These are phyloP conservation scores for Mycena filopes DNA, from an alignment of 768 basidiomycete genomes.

Conservation along the genomic window DNA sequence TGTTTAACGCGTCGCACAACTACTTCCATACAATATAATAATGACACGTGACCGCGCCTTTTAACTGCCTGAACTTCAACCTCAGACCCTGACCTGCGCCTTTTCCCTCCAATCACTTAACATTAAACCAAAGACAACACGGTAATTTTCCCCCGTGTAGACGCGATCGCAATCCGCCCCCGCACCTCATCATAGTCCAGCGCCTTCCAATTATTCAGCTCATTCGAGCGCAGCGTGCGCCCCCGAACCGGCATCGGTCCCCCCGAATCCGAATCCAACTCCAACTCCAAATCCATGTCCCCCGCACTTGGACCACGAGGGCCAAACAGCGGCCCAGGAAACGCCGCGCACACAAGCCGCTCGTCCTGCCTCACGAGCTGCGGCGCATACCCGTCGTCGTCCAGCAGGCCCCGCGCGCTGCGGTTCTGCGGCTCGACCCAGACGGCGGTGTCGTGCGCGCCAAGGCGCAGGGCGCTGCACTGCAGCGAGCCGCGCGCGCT, in stretches of 20 bases:
- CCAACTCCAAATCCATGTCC: background rate
- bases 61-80: too few species aligned
- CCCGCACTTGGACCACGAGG: too few species aligned
- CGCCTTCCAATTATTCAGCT: conserved; percentile 23
- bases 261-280: background rate
- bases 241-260: background rate
- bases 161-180: conserved; percentile 12
- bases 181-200: conserved; percentile 27
- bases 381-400: conserved; percentile 27
- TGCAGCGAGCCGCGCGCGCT: conserved; percentile 62
- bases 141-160: conserved; percentile 15
- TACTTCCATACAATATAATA: too few species aligned
- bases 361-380: conserved; percentile 42
- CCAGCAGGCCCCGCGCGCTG: conserved; percentile 51
- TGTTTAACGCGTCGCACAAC: too few species aligned
- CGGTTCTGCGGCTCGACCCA: conserved; percentile 70
- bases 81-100: too few species aligned
- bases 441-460: conserved; percentile 65
- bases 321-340: conserved; percentile 57
- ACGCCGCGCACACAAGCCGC: conserved; percentile 57
- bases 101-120: too few species aligned
- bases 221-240: conserved; percentile 14
- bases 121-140: conserved; percentile 4
- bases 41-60: too few species aligned
- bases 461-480: conserved; percentile 64